phyloP scores from a whole-genome alignment of 2,329 filamentous ascomycete genomes.

The Penicillium corylophilum region DNA sequence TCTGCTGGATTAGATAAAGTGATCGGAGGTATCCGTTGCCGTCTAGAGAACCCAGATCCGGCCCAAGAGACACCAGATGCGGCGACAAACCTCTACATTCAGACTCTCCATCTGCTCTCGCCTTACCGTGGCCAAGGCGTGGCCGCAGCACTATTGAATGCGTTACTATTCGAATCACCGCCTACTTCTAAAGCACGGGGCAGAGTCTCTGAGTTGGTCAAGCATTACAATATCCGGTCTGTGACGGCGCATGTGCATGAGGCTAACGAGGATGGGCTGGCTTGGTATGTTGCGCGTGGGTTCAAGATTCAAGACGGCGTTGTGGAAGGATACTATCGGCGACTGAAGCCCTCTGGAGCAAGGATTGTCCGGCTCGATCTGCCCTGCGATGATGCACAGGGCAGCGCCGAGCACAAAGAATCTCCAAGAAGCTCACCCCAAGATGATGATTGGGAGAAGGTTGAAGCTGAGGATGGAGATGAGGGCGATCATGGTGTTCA shows the following conservation, averaged over 20 bases:
- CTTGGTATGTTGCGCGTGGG: conserved; percentile 60
- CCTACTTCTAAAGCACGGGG: conserved; percentile 10
- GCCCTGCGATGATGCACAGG: conserved; percentile 22
- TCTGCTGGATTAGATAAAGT: conserved; percentile 42
- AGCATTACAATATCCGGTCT: conserved; percentile 50
- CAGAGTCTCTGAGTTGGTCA: conserved; percentile 39
- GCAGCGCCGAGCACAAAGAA: not conserved
- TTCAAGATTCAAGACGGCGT: conserved; percentile 53
- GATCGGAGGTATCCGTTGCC: conserved; percentile 51
- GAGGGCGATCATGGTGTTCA: conserved; percentile 35
- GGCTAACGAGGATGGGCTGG: conserved; percentile 58
- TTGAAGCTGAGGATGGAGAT: conserved; percentile 38
- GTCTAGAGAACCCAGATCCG: conserved; percentile 37
- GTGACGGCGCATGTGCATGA: conserved; percentile 66
- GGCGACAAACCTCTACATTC: conserved; percentile 57
- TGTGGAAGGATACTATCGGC: conserved; percentile 59
- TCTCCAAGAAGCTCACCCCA: not conserved
- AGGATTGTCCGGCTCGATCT: conserved; percentile 48
- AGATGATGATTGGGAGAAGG: conserved; percentile 46
- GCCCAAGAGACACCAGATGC: conserved; percentile 9
- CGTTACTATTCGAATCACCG: conserved; percentile 33
- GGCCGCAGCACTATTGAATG: conserved; percentile 55
- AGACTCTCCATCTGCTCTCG: conserved; percentile 59
- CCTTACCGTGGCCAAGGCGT: conserved; percentile 60
- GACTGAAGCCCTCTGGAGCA: conserved; percentile 57